These are phyloP conservation scores for Amorphotheca resinae DNA, from an alignment of 495 filamentous ascomycete species.

Conservation along the genomic window DNA sequence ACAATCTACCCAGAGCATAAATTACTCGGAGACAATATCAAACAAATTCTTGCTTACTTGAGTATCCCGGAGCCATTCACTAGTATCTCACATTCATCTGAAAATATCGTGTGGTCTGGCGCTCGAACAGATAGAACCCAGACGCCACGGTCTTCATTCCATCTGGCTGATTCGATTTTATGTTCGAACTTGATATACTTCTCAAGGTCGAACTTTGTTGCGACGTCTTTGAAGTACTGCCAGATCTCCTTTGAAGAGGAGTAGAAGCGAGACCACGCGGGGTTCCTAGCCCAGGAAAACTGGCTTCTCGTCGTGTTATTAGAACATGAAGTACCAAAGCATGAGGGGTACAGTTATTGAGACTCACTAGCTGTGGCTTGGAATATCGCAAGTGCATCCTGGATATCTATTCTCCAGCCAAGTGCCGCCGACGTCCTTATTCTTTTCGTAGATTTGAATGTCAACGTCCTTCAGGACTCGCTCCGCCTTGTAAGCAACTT, in stretches of 20 bases:
- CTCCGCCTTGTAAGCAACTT: slow-evolving; percentile 5
- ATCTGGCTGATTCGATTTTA: slow-evolving; percentile 4
- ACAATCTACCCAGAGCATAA: too few species aligned
- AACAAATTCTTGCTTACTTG: slow-evolving; percentile 4
- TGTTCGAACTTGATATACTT: slow-evolving; percentile 29
- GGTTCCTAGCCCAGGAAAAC: slow-evolving; percentile 39
- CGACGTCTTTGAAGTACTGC: slow-evolving; percentile 41
- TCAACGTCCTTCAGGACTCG: slow-evolving; percentile 28
- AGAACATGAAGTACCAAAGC: not conserved
- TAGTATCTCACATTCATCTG: slow-evolving; percentile 10
- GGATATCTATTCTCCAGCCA: slow-evolving; percentile 50
- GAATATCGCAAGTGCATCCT: slow-evolving; percentile 41
- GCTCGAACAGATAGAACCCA: slow-evolving; percentile 1
- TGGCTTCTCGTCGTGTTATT: slow-evolving; percentile 11
- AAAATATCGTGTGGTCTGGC: slow-evolving; percentile 18
- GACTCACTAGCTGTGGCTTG: slow-evolving; percentile 33
- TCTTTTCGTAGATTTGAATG: slow-evolving; percentile 67
- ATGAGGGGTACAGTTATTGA: too few species aligned
- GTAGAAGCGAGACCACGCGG: slow-evolving; percentile 39
- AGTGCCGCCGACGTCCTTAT: slow-evolving; percentile 48
- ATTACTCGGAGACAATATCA: not conserved
- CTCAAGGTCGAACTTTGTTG: slow-evolving; percentile 42
- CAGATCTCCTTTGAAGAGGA: slow-evolving; percentile 44
- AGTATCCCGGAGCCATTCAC: slow-evolving; percentile 11
- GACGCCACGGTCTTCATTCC: slow-evolving; percentile 7